phyloP scores from a whole-genome alignment of 495 filamentous ascomycete species.

The Xylona heveae region DNA sequence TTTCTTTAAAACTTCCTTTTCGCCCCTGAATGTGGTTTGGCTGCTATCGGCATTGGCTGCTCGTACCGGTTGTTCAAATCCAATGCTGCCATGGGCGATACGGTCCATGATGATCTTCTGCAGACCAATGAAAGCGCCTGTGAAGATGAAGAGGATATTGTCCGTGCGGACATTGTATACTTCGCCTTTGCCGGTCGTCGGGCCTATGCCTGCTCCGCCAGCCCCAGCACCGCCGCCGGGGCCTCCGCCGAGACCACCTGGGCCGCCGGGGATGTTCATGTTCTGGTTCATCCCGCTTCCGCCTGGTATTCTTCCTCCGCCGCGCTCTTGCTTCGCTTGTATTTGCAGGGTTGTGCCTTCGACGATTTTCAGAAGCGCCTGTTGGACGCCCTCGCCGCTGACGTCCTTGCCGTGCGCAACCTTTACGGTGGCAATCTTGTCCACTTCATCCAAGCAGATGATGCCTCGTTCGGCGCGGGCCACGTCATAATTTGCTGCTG shows the following conservation, averaged over 20 bases:
- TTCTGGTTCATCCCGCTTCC: no score
- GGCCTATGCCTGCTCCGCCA: conserved; percentile 6
- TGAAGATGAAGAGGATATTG: conserved; percentile 92
- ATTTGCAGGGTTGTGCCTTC: conserved; percentile 87
- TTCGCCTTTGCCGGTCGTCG: conserved; percentile 44
- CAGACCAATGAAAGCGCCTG: conserved; percentile 84
- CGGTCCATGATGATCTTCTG: conserved; percentile 75
- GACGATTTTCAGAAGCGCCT: conserved; percentile 85
- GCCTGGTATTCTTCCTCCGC: conserved; percentile 17
- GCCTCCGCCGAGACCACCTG: conserved; percentile 9
- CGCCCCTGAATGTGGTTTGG: conserved; percentile 14
- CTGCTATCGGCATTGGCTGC: conserved; percentile 18
- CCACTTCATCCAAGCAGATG: conserved; percentile 86
- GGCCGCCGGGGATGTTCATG: conserved; percentile 3
- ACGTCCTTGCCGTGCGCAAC: conserved; percentile 61
- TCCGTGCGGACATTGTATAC: conserved; percentile 80
- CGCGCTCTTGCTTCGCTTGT: conserved; percentile 62
- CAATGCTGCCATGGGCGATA: conserved; percentile 71
- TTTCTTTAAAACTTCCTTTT: conserved; percentile 42
- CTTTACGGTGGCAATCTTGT: conserved; percentile 73
- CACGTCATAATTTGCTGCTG: conserved; percentile 79
- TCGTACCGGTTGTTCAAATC: conserved; percentile 72
- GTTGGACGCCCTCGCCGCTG: conserved; percentile 84
- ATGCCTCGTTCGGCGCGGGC: conserved; percentile 76
- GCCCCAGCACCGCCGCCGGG: conserved; percentile 4